Evolutionary conservation across 805 yeast species (phyloP).

Genomic region (Scheffersomyces lignosus): DNA sequence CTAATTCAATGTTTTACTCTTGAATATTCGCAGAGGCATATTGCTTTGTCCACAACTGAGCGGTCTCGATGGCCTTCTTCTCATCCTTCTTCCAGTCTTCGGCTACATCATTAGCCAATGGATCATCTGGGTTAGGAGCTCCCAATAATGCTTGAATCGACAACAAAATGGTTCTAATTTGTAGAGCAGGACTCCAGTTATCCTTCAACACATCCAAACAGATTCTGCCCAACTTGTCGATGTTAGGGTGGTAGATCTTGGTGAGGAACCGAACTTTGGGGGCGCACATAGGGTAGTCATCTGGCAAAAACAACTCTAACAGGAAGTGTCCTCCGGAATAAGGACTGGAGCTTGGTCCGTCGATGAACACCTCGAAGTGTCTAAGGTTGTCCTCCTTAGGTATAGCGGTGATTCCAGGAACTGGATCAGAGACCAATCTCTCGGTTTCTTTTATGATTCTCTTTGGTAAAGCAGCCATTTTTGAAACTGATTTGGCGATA

Average conservation of each 20-base stretch:
- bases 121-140: conserved; percentile 98
- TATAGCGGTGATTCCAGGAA: conserved; percentile 88
- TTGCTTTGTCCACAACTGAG: conserved; percentile 69
- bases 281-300: conserved; percentile 97
- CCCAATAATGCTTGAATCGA: conserved; percentile 93
- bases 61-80: conserved; percentile 74
- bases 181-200: conserved; percentile 98
- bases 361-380: conserved; percentile 87
- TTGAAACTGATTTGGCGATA: neutral
- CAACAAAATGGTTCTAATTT: conserved; percentile 86
- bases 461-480: conserved; percentile 72
- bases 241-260: conserved; percentile 93
- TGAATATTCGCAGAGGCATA: conserved; percentile 50
- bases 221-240: conserved; percentile 91
- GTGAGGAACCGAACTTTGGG: conserved; percentile 95
- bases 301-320: conserved; percentile 86
- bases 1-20: no score
- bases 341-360: conserved; percentile 90
- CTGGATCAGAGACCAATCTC: conserved; percentile 88
- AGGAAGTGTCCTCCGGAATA: conserved; percentile 80
- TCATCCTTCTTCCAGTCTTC: conserved; percentile 93
- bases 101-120: conserved; percentile 96
- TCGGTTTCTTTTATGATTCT: conserved; percentile 97
- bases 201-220: conserved; percentile 93
- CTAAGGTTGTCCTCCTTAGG: conserved; percentile 95